These are phyloP conservation scores for Chaetomium sp. DNA, from an alignment of 2,329 filamentous ascomycete genomes.

Conservation along the genomic window DNA sequence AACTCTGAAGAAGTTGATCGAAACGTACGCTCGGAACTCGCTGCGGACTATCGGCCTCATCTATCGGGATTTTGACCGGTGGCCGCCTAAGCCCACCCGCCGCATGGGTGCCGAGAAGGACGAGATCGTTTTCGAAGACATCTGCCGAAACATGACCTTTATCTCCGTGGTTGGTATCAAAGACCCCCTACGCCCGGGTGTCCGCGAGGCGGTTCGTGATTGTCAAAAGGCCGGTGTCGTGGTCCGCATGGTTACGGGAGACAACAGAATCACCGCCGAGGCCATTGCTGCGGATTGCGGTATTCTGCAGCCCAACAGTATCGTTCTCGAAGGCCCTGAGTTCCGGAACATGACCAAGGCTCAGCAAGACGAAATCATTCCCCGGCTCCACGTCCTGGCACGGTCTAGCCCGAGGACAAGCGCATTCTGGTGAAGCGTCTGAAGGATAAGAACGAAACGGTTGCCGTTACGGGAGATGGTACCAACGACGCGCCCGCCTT, in stretches of 20 bases:
- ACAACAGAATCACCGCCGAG: constrained; percentile 77
- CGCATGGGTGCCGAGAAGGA: constrained; percentile 57
- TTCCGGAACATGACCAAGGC: constrained; percentile 71
- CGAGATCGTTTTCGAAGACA: constrained; percentile 65
- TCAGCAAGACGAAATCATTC: constrained; percentile 68
- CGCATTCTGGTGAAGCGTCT: constrained; percentile 70
- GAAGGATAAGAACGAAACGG: constrained; percentile 73
- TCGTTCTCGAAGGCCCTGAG: constrained; percentile 76
- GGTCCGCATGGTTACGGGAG: constrained; percentile 84
- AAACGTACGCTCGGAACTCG: constrained; percentile 75
- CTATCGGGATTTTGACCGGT: constrained; percentile 80
- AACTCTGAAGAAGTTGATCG: constrained; percentile 67
- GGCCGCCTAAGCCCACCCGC: constrained; percentile 71
- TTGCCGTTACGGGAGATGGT: constrained; percentile 81
- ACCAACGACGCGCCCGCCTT: constrained; percentile 83
- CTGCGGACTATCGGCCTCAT: constrained; percentile 82
- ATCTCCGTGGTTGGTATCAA: constrained; percentile 77
- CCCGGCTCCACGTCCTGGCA: constrained; percentile 70
- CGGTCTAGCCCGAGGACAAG: constrained; percentile 76
- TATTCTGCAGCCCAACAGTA: constrained; percentile 66
- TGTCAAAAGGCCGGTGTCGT: constrained; percentile 77
- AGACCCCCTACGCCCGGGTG: constrained; percentile 74
- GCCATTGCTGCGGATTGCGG: constrained; percentile 79
- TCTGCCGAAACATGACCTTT: constrained; percentile 69
- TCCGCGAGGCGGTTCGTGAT: constrained; percentile 70